Percentiles rank a stretch among this genome's conserved stretches.
Evolutionary conservation across 108 stramenopile species (phyloP).

Genomic region (Cyclotella cryptica): DNA sequence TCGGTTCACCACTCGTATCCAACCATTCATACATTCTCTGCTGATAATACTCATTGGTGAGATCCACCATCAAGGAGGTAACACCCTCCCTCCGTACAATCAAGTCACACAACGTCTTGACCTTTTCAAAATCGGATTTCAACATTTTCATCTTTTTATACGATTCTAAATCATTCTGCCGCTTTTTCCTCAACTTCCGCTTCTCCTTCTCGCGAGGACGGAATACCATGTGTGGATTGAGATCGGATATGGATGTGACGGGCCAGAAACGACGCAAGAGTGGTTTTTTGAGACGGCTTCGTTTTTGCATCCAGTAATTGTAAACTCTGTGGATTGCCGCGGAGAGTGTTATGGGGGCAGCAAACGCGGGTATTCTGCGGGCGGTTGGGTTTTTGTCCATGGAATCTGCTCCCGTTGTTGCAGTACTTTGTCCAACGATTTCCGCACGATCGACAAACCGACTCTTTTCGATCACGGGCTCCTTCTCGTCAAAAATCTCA

Average conservation of each 20-base stretch:
- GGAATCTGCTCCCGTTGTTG: not conserved
- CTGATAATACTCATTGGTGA: conserved; percentile 73
- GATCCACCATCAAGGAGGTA: conserved; percentile 51
- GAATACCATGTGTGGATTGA: conserved; percentile 95
- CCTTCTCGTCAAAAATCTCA: conserved; percentile 56
- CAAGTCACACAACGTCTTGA: conserved; percentile 65
- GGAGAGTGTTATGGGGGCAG: conserved; percentile 54
- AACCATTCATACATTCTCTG: conserved; percentile 66
- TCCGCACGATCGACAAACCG: conserved; percentile 7
- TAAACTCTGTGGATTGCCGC: conserved; percentile 74
- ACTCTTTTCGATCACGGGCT: conserved; percentile 12
- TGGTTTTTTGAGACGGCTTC: conserved; percentile 87
- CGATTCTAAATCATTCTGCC: conserved; percentile 93
- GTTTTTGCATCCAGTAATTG: conserved; percentile 92
- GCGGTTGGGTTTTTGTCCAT: not conserved
- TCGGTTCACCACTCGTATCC: conserved; percentile 70
- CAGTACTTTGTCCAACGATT: not conserved
- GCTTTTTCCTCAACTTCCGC: conserved; percentile 92
- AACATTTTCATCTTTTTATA: conserved; percentile 88
- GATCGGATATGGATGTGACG: conserved; percentile 84
- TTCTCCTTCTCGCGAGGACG: conserved; percentile 96
- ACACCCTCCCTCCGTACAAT: conserved; percentile 79
- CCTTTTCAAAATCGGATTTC: conserved; percentile 81
- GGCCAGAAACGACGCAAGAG: conserved; percentile 94
- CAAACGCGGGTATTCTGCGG: conserved; percentile 36